These are phyloP conservation scores for Corylus americana DNA, from an alignment of 306 rosid species.

Conservation along the genomic window DNA sequence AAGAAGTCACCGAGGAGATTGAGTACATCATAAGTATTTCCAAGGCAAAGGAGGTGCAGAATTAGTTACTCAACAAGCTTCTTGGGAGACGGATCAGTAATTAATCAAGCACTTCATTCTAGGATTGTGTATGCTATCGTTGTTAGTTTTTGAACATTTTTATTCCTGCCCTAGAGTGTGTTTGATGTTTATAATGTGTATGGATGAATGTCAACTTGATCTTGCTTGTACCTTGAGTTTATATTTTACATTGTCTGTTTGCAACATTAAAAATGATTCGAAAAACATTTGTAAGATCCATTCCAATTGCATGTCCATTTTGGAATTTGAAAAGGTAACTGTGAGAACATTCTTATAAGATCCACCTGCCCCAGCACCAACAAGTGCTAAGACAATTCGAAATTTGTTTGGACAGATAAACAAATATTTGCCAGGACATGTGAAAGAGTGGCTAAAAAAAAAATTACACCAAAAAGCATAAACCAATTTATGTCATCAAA, in stretches of 20 bases:
- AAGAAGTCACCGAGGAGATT: conserved; percentile 71
- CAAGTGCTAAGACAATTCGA: too few species aligned
- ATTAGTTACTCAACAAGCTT: conserved; percentile 20
- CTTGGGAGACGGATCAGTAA: neutral
- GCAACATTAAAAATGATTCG: too few species aligned
- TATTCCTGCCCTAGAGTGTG: neutral
- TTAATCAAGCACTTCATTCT: neutral
- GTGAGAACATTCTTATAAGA: too few species aligned
- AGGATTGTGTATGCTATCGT: neutral
- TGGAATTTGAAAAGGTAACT: too few species aligned
- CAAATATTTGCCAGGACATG: too few species aligned
- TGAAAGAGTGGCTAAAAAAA: too few species aligned
- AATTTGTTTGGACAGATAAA: too few species aligned
- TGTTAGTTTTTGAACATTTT: conserved; percentile 3
- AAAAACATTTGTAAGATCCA: too few species aligned
- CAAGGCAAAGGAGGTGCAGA: conserved; percentile 33
- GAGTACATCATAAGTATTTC: conserved; percentile 69
- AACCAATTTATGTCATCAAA: too few species aligned
- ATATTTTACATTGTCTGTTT: neutral
- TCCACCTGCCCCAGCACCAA: too few species aligned
- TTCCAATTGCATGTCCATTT: too few species aligned
- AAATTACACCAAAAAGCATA: too few species aligned
- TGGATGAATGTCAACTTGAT: neutral
- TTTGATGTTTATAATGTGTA: neutral
- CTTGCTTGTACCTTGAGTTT: neutral